Evolutionary conservation across 2,329 filamentous ascomycete genomes (phyloP), one percentile per base, ranked within the genome.

Genomic region (Exophiala dermatitidis): DNA sequence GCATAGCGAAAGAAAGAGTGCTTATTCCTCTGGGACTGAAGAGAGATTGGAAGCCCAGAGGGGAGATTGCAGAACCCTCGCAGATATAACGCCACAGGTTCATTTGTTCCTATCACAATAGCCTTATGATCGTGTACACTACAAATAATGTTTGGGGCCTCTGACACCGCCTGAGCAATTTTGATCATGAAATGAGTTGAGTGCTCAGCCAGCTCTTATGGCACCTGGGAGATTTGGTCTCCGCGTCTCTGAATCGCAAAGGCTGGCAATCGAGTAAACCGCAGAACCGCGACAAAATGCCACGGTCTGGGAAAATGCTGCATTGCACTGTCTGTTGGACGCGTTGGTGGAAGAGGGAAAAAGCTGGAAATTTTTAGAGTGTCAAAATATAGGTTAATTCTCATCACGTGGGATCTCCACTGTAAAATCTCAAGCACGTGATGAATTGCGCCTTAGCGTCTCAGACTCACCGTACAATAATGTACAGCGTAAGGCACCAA

Each of bases 321-420:
- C 78, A 78, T 80, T 85, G 86, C 82, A 90, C 87, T 91, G 87
- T 91, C 88, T 90, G 71, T 77, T 79, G 83, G 84, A 78, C 80
- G 85, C 85, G 84, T 85, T 81, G 75, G 64, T 69, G 69, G 65
- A 66, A 65, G 70, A 72, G 71, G 70, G 68, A 72, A 69, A 42
- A 61, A 66, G 62, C 61, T 30, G 10, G 19, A 33, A 19, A 19
- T 19, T 19, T 19, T 19, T 19, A 19, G 19, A 19, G 19, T 19
- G 19, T 19, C 19, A 19, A 19, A 19, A 19, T 19, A 19, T 19
- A 19, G 19, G 19, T 19, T 19, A 19, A 2, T 19, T 19, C 19
- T 19, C 19, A 19, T 19, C 19, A 19, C 19, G 19, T 19, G 19
- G 19, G 19, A 19, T 19, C 19, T 19, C 19, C 19, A 19, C 19